phyloP scores from a whole-genome alignment of 176 grass and related monocot genomes.

The Paspalum notatum region DNA sequence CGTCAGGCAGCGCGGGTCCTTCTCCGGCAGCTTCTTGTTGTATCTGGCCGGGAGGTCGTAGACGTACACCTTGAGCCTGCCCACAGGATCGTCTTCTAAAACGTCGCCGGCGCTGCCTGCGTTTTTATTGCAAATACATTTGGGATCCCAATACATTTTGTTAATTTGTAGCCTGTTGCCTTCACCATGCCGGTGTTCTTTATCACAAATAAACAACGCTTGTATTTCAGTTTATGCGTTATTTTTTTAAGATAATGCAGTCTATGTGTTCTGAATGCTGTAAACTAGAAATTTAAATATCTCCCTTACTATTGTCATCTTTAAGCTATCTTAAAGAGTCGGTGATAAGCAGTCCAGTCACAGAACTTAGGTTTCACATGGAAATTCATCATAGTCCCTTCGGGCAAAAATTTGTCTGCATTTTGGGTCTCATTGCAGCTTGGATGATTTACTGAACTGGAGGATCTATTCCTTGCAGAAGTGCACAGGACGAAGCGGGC shows the following conservation, averaged over 20 bases:
- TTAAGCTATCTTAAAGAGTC: background rate
- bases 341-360: background rate
- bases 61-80: slow-evolving; percentile 28
- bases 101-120: slow-evolving; percentile 23
- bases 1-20: slow-evolving; percentile 18
- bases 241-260: too few species aligned
- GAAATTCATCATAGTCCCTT: background rate
- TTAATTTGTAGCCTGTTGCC: background rate
- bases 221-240: background rate
- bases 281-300: background rate
- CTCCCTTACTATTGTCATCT: background rate
- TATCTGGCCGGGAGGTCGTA: slow-evolving; percentile 23
- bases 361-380: background rate
- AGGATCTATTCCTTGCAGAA: background rate
- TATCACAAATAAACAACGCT: background rate
- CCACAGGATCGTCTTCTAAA: slow-evolving; percentile 1
- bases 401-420: background rate
- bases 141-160: background rate
- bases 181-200: background rate
- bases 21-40: slow-evolving; percentile 3
- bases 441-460: background rate
- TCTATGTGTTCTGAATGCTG: background rate
- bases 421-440: background rate
- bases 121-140: too few species aligned
- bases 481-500: background rate